These are phyloP conservation scores for Geranium incanum DNA, from an alignment of 441 rosid species.

Conservation along the genomic window DNA sequence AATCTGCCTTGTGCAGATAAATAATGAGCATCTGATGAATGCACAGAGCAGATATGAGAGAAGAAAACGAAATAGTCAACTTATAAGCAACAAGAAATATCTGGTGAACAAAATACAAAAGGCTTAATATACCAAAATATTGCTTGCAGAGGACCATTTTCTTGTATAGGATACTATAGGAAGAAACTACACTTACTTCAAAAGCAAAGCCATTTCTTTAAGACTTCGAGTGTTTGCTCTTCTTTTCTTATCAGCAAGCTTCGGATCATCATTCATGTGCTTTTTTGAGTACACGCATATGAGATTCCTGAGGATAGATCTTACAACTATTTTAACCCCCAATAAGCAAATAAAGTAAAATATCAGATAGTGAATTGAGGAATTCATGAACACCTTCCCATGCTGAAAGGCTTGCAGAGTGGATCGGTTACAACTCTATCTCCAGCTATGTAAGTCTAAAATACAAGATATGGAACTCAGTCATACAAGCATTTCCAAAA, in stretches of 20 bases:
- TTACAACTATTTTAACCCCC: conserved; percentile 18
- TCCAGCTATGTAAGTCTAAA: conserved; percentile 86
- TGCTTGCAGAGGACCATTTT: conserved; percentile 1
- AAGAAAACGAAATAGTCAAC: neutral
- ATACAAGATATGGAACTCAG: conserved; percentile 19
- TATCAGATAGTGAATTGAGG: conserved; percentile 21
- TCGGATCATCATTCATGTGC: conserved; percentile 86
- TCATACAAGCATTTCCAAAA: conserved; percentile 21
- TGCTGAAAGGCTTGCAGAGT: conserved; percentile 96
- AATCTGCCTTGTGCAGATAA: neutral
- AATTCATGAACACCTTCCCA: conserved; percentile 68
- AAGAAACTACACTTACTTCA: conserved; percentile 42
- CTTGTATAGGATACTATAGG: neutral
- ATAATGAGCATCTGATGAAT: neutral
- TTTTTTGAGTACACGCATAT: conserved; percentile 92
- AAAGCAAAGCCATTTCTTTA: conserved; percentile 87
- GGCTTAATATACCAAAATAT: too few relatives aligned
- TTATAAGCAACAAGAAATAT: too few relatives aligned
- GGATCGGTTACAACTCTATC: conserved; percentile 95
- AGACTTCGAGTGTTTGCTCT: conserved; percentile 83
- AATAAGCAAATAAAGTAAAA: conserved; percentile 22
- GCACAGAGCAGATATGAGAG: neutral
- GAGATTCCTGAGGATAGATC: conserved; percentile 61
- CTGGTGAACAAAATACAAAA: too few relatives aligned
- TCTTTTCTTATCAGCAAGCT: conserved; percentile 80